Evolutionary conservation across 73 alveolate species (phyloP).

Genomic region (Loxodes magnus): DNA sequence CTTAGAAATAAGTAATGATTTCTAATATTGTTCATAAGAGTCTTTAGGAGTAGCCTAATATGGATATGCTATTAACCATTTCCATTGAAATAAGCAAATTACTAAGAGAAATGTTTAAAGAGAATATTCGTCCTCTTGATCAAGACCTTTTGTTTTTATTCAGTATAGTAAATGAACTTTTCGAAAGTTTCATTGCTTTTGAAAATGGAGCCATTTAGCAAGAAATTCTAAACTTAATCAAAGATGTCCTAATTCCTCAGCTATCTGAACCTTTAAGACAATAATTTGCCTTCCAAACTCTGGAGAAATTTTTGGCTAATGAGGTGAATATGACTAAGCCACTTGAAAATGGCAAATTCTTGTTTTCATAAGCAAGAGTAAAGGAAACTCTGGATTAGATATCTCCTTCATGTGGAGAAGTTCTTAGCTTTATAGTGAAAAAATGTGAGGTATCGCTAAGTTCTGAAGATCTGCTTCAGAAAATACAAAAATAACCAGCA

Average conservation of each 20-base stretch:
- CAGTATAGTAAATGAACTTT: too few species aligned
- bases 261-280: conserved; percentile 9
- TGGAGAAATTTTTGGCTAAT: conserved; percentile 13
- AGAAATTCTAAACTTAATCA: conserved; percentile 8
- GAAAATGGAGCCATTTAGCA: conserved; percentile 10
- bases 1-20: too few species aligned
- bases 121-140: too few species aligned
- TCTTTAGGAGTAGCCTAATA: too few species aligned
- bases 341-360: conserved; percentile 6
- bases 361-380: conserved; percentile 13
- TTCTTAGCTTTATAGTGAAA: conserved; percentile 9
- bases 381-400: conserved; percentile 6
- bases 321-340: too few species aligned
- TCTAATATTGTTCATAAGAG: too few species aligned
- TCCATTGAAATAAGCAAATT: too few species aligned
- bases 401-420: conserved; percentile 22
- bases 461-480: conserved; percentile 8
- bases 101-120: too few species aligned
- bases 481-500: too few species aligned
- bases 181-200: conserved; percentile 16
- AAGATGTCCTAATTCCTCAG: conserved; percentile 3
- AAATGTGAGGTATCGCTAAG: conserved; percentile 16
- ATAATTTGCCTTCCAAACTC: conserved; percentile 2
- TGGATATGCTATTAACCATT: too few species aligned
- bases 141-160: too few species aligned